Evolutionary conservation across 2,329 filamentous ascomycete genomes (phyloP), one percentile per base, ranked within the genome.

Genomic region (Stagonosporopsis chrysanthemi): DNA sequence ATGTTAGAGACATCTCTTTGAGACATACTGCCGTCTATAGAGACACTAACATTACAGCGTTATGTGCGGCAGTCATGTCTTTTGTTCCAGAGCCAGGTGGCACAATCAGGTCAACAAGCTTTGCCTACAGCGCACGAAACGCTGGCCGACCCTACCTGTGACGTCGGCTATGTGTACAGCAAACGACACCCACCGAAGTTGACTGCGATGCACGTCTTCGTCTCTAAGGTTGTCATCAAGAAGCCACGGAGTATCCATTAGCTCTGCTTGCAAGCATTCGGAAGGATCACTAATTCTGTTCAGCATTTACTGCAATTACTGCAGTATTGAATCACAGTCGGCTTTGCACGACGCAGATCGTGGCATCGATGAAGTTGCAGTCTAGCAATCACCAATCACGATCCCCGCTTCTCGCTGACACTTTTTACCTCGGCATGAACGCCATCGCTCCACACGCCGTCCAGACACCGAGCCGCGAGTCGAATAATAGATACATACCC

Each of bases 401-500:
- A 12, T 14, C 29, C 35, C 44, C 43, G 29, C 38, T 29, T 42
- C 17, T 26, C 15, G 53, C 53, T 47, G 47, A 43, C 47, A 36
- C 24, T 26, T 23, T 14, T 24, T 53, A 58, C 55, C 55, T 58
- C 55, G 55, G 55, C 55, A 49, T 44, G 24, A 45, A 52, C 41
- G 33, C 35, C 36, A 22, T 39, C n/a, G 36, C 36, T 38, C 23
- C 15, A 12, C 26, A 42, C 35, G 17, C 45, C 23, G 12, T 28
- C 26, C 39, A 49, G 43, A 41, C 53, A 51, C 47, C 47, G 53
- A 56, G 47, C 53, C 47, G 28, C 45, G 46, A 56, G 35, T 51
- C 46, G 53, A 28, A 41, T 28, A 23, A 41, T 28, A 28, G 44
- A 31, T 35, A 56, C 42, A 42, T 52, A 47, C 28, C 43, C 33